phyloP scores from a whole-genome alignment of 306 rosid species.

The Glycine tomentella region DNA sequence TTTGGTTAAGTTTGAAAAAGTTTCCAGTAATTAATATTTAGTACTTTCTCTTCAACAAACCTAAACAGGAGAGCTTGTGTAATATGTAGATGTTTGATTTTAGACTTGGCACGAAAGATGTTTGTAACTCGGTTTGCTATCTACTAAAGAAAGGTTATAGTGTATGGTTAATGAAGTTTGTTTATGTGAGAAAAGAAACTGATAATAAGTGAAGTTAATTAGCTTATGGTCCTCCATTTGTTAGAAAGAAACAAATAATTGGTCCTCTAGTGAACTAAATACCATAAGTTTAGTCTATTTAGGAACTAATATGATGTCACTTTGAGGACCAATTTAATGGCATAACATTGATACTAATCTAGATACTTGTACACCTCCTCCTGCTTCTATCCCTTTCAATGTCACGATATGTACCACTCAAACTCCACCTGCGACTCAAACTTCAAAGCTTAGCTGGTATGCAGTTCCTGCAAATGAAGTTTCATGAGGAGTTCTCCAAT shows the following conservation, averaged over 20 bases:
- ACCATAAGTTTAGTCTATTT: background rate
- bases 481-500: conserved; percentile 84
- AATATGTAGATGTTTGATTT: background rate
- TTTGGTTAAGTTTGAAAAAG: too few relatives aligned
- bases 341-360: conserved; percentile 66
- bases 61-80: background rate
- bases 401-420: conserved; percentile 55
- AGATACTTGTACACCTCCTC: conserved; percentile 89
- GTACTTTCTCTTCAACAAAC: background rate
- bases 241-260: too few relatives aligned
- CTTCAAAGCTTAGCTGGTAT: conserved; percentile 82
- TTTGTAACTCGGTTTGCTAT: conserved; percentile 29
- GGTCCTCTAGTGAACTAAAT: background rate
- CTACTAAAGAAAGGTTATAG: conserved; percentile 27
- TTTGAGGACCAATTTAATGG: too few relatives aligned
- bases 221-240: too few relatives aligned
- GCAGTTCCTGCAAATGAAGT: conserved; percentile 85
- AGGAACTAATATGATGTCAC: background rate
- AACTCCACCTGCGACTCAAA: conserved; percentile 64
- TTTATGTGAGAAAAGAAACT: conserved; percentile 20
- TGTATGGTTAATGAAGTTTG: conserved; percentile 25
- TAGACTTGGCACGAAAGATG: background rate
- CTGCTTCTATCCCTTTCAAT: conserved; percentile 81
- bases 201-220: too few relatives aligned
- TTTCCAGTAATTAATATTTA: background rate